Base-by-base conservation (phyloP, 441 rosid genomes). In the Cnidoscolus chayamansa region DNA sequence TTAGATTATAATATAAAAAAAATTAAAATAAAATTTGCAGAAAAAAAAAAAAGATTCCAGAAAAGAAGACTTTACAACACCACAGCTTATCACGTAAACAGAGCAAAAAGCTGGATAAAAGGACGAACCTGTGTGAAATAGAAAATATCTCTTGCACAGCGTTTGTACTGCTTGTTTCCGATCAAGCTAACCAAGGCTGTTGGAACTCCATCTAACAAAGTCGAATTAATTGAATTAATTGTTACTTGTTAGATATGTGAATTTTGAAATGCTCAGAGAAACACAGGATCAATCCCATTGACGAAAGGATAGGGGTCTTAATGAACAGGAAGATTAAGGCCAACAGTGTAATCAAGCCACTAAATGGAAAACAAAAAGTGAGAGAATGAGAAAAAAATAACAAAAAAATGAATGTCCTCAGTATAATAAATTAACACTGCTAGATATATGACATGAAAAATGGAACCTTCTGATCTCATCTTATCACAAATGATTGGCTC, bases 141-240 rank as follows among this genome's bases (percentile, higher is more conserved):
- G 82, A 84, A 95, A 68, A 95, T 93, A 79, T 93, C 99, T 82
- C 89, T 86, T 9, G 98, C 97, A 68, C 99, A 90, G 15, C 96
- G 89, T 79, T 84, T 91, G 85, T 95, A 95, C 74, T 95, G 99
- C 55, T 92, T 95, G 43, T 68, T 73, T 74, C 99, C 99, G 53
- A 95, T 87, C 84, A 95, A 84, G 84, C 98, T 82, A 73, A 95
- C 99, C 74, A 95, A 84, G 50, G 97, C 81, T 49, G 97, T 65
- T 31, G 99, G 99, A 76, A 93, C 92, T 51, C 96, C 98, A 84
- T 86, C 99, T 95, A 84, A 74, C 65, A 81, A 61, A 64, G 59
- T 19, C 45, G 54, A 30, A 11, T 25, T 25, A 25, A 25, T 25
- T 25, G 25, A 25, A 25, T 25, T 25, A 25, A 25, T 25, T 25